Base-by-base conservation (phyloP, 768 basidiomycete species). In the Russula ochroleuca region DNA sequence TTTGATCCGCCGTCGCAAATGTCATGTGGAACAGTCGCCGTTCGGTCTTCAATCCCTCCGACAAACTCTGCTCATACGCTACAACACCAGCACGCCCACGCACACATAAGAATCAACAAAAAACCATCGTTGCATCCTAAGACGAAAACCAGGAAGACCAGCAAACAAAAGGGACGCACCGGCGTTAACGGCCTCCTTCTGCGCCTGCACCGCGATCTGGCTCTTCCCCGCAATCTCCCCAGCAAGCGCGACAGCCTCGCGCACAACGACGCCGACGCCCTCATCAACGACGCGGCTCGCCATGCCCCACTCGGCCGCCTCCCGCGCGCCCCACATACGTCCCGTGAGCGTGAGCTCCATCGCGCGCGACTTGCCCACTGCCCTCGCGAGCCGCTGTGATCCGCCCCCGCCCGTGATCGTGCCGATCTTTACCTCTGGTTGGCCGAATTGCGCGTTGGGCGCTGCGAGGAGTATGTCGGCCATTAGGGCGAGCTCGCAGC, bases 341-440 rank as follows among this genome's bases (percentile, higher is more conserved):
- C 96, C 95, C 0, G 95, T 97, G 52, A 98, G 80, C 49, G 92
- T 83, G 74, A 98, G 77, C 72, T 98, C 96, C 96, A 98, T 98
- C 17, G 94, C 83, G 66, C 91, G 85, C 10, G 92, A 92, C 76
- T 97, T 98, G 49, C 96, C 96, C 67, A 98, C 83, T 11, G 88
- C 81, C 66, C 80, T 85, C 15, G 90, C 84, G 59, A 98, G 85
- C 48, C 95, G 88, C 72, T 98, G 95, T 2, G 94, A 92, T 5
- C 95, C 95, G 35, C 95, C 96, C 10, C 89, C 93, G 3, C 95
- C 95, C 17, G 95, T 94, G 72, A 98, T 97, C 65, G 92, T 87
- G 58, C 94, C 96, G 35, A 98, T 81, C 72, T 91, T 94, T 75
- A 99, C 94, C 74, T 98, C 96, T 19, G 96, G 96, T 73, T 97